Conservation (phyloP, 768 basidiomycete genomes). For the Amanita polypyramis region DNA sequence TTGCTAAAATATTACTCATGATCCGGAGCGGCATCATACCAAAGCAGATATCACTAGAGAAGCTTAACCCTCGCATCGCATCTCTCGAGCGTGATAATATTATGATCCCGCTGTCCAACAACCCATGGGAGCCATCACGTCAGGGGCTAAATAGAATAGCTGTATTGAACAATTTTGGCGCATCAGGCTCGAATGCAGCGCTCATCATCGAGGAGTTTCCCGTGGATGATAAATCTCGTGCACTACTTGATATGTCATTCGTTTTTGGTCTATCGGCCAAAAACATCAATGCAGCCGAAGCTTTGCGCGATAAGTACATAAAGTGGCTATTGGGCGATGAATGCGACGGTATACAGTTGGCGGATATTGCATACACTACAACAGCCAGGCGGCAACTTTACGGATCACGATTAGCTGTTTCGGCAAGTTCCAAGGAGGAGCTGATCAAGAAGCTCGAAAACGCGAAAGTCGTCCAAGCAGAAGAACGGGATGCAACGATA, state of each 20-base stretch:
- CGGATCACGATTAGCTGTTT: constrained; percentile 39
- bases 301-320: constrained; percentile 36
- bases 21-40: constrained; percentile 45
- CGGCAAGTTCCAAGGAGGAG: constrained; percentile 32
- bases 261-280: constrained; percentile 59
- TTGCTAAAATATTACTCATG: constrained; percentile 68
- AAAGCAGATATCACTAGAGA: constrained; percentile 44
- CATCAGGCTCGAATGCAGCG: constrained; percentile 60
- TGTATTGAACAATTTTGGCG: constrained; percentile 68
- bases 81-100: constrained; percentile 36
- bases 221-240: background rate
- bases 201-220: constrained; percentile 45
- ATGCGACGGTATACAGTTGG: constrained; percentile 16
- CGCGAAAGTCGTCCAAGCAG: constrained; percentile 21
- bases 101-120: constrained; percentile 30
- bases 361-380: constrained; percentile 55
- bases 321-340: constrained; percentile 31
- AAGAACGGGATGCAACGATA: constrained; percentile 21
- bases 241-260: constrained; percentile 15
- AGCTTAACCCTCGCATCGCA: constrained; percentile 46
- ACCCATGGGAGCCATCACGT: constrained; percentile 31
- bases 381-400: constrained; percentile 57
- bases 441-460: constrained; percentile 33
- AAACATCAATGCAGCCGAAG: constrained; percentile 32
- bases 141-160: constrained; percentile 34